phyloP scores from a whole-genome alignment of 108 stramenopile genomes.

The Poteriospumella lacustris region DNA sequence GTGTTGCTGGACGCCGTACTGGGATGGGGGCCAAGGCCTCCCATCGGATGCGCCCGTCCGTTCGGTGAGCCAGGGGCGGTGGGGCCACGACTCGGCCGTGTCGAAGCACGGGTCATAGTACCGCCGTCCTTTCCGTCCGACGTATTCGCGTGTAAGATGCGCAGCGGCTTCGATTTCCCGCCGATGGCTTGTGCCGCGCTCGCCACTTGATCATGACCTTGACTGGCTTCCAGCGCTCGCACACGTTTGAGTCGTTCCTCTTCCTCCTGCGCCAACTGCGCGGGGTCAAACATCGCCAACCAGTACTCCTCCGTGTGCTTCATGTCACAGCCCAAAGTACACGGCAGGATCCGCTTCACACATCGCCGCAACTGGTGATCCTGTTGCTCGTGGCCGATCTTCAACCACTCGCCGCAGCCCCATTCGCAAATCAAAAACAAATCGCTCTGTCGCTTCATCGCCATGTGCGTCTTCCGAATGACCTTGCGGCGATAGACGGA shows the following conservation, averaged over 20 bases:
- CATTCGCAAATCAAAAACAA: conserved; percentile 58
- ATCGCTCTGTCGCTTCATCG: conserved; percentile 49
- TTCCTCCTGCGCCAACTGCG: background rate
- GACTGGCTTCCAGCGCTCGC: too few relatives aligned
- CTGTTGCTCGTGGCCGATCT: conserved; percentile 44
- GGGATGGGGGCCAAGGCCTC: too few relatives aligned
- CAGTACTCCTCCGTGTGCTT: conserved; percentile 24
- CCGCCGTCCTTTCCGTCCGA: too few relatives aligned
- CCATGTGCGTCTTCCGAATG: conserved; percentile 41
- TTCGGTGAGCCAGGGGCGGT: too few relatives aligned
- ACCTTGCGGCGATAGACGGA: conserved; percentile 16
- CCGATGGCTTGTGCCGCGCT: too few relatives aligned
- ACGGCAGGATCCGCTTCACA: conserved; percentile 48
- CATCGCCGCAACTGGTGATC: conserved; percentile 47
- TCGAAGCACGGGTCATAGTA: too few relatives aligned
- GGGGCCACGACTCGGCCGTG: too few relatives aligned
- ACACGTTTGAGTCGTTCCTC: too few relatives aligned
- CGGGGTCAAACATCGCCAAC: background rate
- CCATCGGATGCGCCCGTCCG: too few relatives aligned
- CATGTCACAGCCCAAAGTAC: conserved; percentile 46
- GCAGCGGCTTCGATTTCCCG: background rate
- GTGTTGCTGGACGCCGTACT: background rate
- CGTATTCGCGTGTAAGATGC: background rate
- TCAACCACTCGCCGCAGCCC: conserved; percentile 55
- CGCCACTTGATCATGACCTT: too few relatives aligned